Percentiles rank a stretch among this genome's conserved stretches.
phyloP scores from a whole-genome alignment of 352 stramenopile genomes.

The Globisporangium mamillatum region DNA sequence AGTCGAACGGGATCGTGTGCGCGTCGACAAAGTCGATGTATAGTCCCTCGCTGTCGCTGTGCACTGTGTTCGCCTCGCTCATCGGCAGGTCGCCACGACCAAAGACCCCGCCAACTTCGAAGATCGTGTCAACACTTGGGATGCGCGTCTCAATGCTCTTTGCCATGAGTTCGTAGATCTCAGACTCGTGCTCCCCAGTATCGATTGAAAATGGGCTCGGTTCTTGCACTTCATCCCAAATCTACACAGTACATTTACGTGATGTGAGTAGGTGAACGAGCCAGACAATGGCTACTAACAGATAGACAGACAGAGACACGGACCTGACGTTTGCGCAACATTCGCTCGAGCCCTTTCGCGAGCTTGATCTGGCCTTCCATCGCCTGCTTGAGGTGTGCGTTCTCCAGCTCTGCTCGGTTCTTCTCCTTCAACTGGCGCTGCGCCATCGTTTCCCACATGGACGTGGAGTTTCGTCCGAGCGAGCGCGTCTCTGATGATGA shows the following conservation, averaged over 20 bases:
- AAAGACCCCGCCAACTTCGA: neutral
- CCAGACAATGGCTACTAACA: neutral
- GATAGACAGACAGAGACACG: neutral
- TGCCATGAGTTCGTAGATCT: neutral
- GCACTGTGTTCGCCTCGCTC: constrained; percentile 1
- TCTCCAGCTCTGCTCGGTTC: constrained; percentile 8
- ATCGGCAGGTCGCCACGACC: neutral
- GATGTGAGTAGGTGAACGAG: neutral
- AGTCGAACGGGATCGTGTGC: constrained; percentile 1
- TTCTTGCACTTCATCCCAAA: neutral
- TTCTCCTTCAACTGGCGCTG: constrained; percentile 4
- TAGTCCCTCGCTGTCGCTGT: constrained; percentile 1
- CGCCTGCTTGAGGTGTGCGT: constrained; percentile 3
- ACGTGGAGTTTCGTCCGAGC: neutral
- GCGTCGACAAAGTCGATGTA: neutral
- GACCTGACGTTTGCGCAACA: constrained; percentile 1
- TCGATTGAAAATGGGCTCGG: neutral
- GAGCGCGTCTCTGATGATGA: neutral
- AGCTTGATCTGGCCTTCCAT: constrained; percentile 1
- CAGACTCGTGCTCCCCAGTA: neutral
- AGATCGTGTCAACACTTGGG: neutral
- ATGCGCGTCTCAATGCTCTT: constrained; percentile 5
- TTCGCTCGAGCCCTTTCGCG: constrained; percentile 7
- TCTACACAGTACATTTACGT: neutral
- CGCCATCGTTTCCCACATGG: constrained; percentile 4